phyloP scores from a whole-genome alignment of 805 yeast species.

The Alloascoidea africana region DNA sequence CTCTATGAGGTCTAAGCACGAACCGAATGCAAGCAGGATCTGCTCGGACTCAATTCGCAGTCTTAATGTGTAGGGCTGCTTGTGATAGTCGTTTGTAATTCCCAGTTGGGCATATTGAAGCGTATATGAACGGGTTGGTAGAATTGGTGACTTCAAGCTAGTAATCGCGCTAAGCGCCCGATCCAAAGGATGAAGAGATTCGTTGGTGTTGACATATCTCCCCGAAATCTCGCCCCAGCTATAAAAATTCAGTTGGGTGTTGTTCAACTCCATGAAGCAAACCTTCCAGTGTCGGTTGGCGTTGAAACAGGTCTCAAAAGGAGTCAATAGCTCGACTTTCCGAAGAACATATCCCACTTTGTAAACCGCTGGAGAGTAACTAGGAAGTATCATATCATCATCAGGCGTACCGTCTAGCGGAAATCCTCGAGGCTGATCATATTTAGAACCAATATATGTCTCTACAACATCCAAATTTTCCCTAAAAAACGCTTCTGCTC shows the following conservation, averaged over 20 bases:
- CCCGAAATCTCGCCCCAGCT: slow-evolving; percentile 18
- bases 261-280: slow-evolving; percentile 59
- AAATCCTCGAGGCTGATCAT: no score
- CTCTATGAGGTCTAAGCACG: slow-evolving; percentile 28
- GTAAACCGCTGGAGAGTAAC: slow-evolving; percentile 49
- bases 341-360: slow-evolving; percentile 40
- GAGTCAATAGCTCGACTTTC: slow-evolving; percentile 66
- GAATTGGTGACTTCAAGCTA: neutral
- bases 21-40: slow-evolving; percentile 14
- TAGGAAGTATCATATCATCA: no score
- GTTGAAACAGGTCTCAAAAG: slow-evolving; percentile 58
- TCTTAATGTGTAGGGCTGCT: slow-evolving; percentile 43
- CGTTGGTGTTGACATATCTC: neutral
- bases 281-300: slow-evolving; percentile 56
- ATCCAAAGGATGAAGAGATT: neutral
- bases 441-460: no score
- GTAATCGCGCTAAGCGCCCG: neutral
- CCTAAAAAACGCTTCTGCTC: no score
- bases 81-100: slow-evolving; percentile 54
- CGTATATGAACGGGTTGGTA: slow-evolving; percentile 25
- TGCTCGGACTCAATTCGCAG: slow-evolving; percentile 60
- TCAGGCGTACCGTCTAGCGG: no score
- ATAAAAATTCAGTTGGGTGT: slow-evolving; percentile 73
- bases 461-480: no score
- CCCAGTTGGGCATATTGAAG: slow-evolving; percentile 58